These are phyloP conservation scores for Pseudogymnoascus sp. DNA, from an alignment of 2,329 filamentous ascomycete species.

Conservation along the genomic window DNA sequence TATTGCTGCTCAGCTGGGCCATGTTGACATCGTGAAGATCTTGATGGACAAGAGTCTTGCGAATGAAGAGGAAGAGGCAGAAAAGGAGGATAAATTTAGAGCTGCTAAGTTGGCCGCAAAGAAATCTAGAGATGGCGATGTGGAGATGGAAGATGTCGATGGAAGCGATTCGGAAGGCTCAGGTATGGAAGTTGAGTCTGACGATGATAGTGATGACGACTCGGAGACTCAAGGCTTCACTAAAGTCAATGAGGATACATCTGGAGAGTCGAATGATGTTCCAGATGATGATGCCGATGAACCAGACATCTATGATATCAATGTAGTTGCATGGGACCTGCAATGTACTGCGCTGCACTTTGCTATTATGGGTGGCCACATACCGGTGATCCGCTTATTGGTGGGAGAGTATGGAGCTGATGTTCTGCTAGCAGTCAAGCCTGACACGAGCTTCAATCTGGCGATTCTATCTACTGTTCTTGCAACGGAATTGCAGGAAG, in stretches of 20 bases:
- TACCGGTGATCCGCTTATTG: conserved; percentile 58
- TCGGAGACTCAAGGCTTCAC: conserved; percentile 43
- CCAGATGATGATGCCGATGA: conserved; percentile 53
- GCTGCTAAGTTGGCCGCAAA: conserved; percentile 21
- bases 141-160: conserved; percentile 28
- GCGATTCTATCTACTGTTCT: conserved; percentile 64
- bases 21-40: conserved; percentile 58
- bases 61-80: conserved; percentile 61
- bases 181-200: conserved; percentile 23
- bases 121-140: conserved; percentile 23
- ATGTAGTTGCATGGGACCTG: conserved; percentile 71
- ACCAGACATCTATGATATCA: conserved; percentile 71
- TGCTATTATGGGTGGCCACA: conserved; percentile 65
- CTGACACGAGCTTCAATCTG: conserved; percentile 37
- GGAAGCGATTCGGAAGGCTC: conserved; percentile 32
- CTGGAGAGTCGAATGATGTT: conserved; percentile 27
- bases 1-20: conserved; percentile 63
- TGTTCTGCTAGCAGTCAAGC: conserved; percentile 64
- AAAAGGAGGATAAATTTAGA: conserved; percentile 41
- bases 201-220: conserved; percentile 31
- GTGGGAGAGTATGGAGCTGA: conserved; percentile 71
- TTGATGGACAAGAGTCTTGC: conserved; percentile 64
- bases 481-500: conserved; percentile 53
- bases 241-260: conserved; percentile 29
- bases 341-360: conserved; percentile 67